Conservation (phyloP, 108 stramenopile species). For the Nitzschia inconspicua region DNA sequence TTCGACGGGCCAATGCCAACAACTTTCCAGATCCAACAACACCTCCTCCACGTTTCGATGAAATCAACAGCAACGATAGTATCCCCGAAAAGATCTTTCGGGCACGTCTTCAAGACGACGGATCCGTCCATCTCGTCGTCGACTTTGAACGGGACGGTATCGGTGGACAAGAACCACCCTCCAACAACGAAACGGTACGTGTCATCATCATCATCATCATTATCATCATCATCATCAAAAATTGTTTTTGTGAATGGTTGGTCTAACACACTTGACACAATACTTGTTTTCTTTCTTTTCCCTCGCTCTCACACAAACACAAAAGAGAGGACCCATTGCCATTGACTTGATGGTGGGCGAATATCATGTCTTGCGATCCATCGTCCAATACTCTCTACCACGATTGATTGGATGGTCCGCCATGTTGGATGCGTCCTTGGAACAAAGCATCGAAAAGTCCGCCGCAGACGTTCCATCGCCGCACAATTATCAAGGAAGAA, state of each 20-base stretch:
- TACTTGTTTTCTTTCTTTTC: background rate
- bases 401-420: conserved; percentile 21
- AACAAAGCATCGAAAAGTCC: background rate
- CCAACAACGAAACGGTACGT: conserved; percentile 3
- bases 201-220: background rate
- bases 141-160: conserved; percentile 19
- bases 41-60: no score
- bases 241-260: background rate
- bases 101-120: background rate
- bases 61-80: background rate
- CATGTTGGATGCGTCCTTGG: conserved; percentile 22
- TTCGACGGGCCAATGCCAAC: no score
- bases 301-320: background rate
- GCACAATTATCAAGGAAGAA: background rate
- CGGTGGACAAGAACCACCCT: conserved; percentile 14
- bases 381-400: conserved; percentile 26
- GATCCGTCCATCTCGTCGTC: background rate
- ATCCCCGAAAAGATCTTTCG: conserved; percentile 6
- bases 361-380: conserved; percentile 12
- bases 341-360: conserved; percentile 29
- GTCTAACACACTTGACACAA: no score
- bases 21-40: no score
- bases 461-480: background rate
- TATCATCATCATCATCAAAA: background rate
- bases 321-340: conserved; percentile 20